Percentiles rank a stretch among this genome's conserved stretches.
Evolutionary conservation across 306 rosid species (phyloP).

Genomic region (Ziziphus jujuba): DNA sequence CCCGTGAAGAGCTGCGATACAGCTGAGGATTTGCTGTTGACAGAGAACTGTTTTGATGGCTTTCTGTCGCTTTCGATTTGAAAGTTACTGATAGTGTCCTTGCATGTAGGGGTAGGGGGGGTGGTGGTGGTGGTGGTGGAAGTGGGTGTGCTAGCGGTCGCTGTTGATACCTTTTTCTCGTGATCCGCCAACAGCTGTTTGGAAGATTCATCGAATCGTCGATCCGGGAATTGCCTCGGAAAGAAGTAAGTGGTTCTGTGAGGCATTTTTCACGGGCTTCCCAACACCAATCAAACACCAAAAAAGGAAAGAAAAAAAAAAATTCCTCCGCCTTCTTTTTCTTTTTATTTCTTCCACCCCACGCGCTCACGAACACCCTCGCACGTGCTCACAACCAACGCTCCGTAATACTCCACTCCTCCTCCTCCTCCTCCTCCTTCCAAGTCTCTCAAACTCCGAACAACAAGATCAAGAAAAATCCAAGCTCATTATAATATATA

Average conservation of each 20-base stretch:
- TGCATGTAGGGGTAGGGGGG: background rate
- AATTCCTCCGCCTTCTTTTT: too few species aligned
- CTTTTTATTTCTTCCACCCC: conserved; percentile 4
- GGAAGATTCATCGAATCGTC: conserved; percentile 52
- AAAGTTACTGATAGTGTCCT: conserved; percentile 16
- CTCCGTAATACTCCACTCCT: background rate
- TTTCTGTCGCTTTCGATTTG: conserved; percentile 39
- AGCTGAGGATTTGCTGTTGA: conserved; percentile 34
- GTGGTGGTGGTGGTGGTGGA: background rate
- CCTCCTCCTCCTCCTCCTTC: background rate
- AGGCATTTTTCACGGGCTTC: conserved; percentile 76
- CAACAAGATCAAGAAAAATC: background rate
- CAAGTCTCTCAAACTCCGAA: background rate
- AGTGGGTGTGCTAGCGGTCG: background rate
- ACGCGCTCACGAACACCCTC: conserved; percentile 23
- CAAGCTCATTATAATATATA: too few species aligned
- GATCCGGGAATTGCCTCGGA: conserved; percentile 86
- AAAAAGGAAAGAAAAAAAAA: too few species aligned
- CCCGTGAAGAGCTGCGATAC: conserved; percentile 57
- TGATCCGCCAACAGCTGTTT: conserved; percentile 51
- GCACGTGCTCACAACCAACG: background rate
- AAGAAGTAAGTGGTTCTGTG: conserved; percentile 94
- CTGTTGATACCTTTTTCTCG: conserved; percentile 34
- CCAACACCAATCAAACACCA: conserved; percentile 25
- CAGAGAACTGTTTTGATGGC: conserved; percentile 15